Conservation (phyloP, 192 early-diverging fungal genomes). For the Pilobolus umbonatus region DNA sequence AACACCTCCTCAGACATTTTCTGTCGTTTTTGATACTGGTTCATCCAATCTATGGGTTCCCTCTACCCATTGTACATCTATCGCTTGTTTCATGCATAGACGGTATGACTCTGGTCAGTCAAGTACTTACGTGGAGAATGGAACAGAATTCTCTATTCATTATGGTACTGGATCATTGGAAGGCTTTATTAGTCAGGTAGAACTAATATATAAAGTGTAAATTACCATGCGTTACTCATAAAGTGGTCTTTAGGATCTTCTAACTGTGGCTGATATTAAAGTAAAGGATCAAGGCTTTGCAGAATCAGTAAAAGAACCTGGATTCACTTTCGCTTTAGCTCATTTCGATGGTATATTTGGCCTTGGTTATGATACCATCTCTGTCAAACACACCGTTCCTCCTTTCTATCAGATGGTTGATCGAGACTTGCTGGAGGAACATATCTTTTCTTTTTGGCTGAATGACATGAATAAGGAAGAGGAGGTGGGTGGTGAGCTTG, state of each 20-base stretch:
- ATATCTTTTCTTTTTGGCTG: slow-evolving; percentile 88
- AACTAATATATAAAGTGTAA: too few relatives aligned
- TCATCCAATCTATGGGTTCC: slow-evolving; percentile 97
- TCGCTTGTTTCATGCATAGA: slow-evolving; percentile 93
- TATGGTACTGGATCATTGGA: slow-evolving; percentile 94
- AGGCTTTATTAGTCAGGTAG: slow-evolving; percentile 88
- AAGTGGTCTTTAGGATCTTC: too few relatives aligned
- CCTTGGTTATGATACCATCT: slow-evolving; percentile 84
- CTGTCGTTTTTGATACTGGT: slow-evolving; percentile 92
- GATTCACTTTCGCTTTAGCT: slow-evolving; percentile 89
- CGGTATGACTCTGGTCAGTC: slow-evolving; percentile 85
- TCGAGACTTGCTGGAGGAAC: slow-evolving; percentile 69
- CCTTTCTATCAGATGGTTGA: slow-evolving; percentile 94
- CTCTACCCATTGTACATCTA: slow-evolving; percentile 86
- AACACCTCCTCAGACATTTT: slow-evolving; percentile 88
- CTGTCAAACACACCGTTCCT: slow-evolving; percentile 85
- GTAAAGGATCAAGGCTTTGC: slow-evolving; percentile 82
- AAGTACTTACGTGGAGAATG: slow-evolving; percentile 75
- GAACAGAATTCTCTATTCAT: slow-evolving; percentile 93
- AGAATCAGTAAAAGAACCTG: slow-evolving; percentile 94
- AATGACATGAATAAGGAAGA: slow-evolving; percentile 59
- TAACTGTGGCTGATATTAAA: slow-evolving; percentile 68
- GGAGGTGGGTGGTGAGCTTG: slow-evolving; percentile 75
- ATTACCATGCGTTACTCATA: slow-evolving; percentile 16
- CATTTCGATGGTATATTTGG: slow-evolving; percentile 97